Base-by-base conservation (phyloP, 1,284 basidiomycete species). In the Porphyrellus sp. region DNA sequence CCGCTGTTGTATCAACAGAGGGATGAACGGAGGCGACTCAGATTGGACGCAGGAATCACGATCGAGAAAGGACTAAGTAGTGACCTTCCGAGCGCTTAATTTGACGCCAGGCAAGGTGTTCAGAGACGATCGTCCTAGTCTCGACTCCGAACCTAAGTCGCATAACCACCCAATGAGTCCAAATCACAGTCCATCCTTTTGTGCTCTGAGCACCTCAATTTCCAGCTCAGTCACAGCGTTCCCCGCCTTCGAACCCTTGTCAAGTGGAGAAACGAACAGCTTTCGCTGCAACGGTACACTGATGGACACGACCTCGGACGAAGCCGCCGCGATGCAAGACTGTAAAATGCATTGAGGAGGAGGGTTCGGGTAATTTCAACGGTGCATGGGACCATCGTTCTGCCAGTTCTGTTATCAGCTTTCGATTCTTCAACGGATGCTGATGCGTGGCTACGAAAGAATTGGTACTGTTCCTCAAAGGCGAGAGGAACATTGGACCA, bases 181-280 rank as follows among this genome's bases (percentile, higher is more conserved):
- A 12, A 16, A 18, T 0, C 16, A 33, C 24, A 54, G n/a, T n/a
- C n/a, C 54, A 20, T 27, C 39, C 35, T 39, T 53, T 5, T 7
- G 31, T 5, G 43, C 25, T 25, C 40, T 23, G 2, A 37, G 39
- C 13, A 49, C 20, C 16, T 49, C 38, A 5, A 35, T 37, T 13
- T 48, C 46, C 11, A 34, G 47, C 12, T 31, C 44, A 3, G 33
- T 46, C 31, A 8, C 12, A 0, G 40, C 25, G 34, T 23, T 38
- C 28, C 8, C 52, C 4, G 5, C 35, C 13, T 53, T 57, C 9
- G 7, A 24, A 0, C 38, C 23, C 20, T 30, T 18, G 34, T 46
- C 27, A 16, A 50, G 59, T 20, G 21, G 9, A 5, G 49, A 30
- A 5, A 42, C 25, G 15, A 52, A 48, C 28, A 59, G 1, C 6